A percentile compares a stretch with the other conserved stretches of the same genome.
Conservation (phyloP, 805 yeast species). For the Wickerhamomyces ciferrii region DNA sequence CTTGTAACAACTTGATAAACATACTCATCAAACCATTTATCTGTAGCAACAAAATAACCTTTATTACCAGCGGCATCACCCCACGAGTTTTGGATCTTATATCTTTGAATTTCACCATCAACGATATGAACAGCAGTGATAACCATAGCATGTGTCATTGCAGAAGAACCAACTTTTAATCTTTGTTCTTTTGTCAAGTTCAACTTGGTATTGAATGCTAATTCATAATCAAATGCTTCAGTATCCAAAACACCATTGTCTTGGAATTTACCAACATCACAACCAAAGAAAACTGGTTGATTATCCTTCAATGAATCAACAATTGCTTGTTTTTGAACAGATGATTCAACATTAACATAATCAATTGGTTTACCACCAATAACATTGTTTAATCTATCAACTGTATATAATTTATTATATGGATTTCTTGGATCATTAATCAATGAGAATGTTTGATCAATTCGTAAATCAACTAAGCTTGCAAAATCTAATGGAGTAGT, state of each 20-base stretch:
- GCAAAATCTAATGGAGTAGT: conserved; percentile 65
- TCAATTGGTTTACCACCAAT: conserved; percentile 61
- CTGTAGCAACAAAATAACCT: conserved; percentile 65
- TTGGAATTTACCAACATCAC: conserved; percentile 73
- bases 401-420: conserved; percentile 55
- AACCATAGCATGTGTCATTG: conserved; percentile 88
- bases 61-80: conserved; percentile 59
- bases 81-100: conserved; percentile 75
- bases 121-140: conserved; percentile 76
- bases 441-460: conserved; percentile 52
- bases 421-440: conserved; percentile 78
- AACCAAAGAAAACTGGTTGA: conserved; percentile 82
- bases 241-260: conserved; percentile 70
- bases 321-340: conserved; percentile 51
- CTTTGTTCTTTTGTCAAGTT: conserved; percentile 58
- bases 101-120: conserved; percentile 55
- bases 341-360: conserved; percentile 62
- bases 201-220: conserved; percentile 48
- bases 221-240: conserved; percentile 58
- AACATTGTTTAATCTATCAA: conserved; percentile 71
- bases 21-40: conserved; percentile 65
- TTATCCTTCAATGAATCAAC: conserved; percentile 61
- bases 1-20: conserved; percentile 65
- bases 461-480: conserved; percentile 46
- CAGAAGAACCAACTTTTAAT: conserved; percentile 59